These are phyloP conservation scores for Melastoma malabathricum DNA, from an alignment of 345 rosid species.

Conservation along the genomic window DNA sequence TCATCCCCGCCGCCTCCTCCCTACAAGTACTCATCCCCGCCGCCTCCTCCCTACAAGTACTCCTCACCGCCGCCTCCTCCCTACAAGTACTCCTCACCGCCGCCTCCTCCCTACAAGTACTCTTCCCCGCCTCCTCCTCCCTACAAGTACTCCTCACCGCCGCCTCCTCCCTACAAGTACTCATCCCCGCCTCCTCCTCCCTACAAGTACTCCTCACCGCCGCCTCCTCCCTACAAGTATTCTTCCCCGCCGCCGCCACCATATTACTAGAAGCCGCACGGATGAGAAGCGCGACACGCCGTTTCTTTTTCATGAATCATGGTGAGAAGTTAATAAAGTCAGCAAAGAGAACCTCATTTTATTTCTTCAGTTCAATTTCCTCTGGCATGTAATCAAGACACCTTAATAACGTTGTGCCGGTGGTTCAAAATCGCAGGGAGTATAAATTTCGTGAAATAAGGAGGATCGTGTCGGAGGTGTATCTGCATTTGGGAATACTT, in stretches of 20 bases:
- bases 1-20: background rate
- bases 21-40: background rate
- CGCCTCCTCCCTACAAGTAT: background rate
- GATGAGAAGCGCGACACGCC: too few species aligned
- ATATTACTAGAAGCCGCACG: background rate
- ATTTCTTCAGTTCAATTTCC: too few species aligned
- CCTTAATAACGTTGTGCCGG: too few species aligned
- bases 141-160: background rate
- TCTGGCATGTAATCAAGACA: too few species aligned
- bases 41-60: background rate
- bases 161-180: background rate
- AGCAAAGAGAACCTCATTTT: too few species aligned
- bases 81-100: background rate
- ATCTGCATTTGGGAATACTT: too few species aligned
- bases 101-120: background rate
- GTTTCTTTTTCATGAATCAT: too few species aligned
- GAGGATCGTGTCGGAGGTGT: too few species aligned
- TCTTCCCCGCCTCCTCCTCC: background rate
- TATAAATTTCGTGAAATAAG: too few species aligned
- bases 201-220: background rate
- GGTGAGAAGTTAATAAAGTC: too few species aligned
- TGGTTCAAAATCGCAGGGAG: too few species aligned
- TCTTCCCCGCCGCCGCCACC: slow-evolving; percentile 1
- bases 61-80: background rate
- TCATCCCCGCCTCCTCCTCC: background rate